Evolutionary conservation across 805 yeast genomes (phyloP).

Genomic region (Hanseniaspora taiwanica): DNA sequence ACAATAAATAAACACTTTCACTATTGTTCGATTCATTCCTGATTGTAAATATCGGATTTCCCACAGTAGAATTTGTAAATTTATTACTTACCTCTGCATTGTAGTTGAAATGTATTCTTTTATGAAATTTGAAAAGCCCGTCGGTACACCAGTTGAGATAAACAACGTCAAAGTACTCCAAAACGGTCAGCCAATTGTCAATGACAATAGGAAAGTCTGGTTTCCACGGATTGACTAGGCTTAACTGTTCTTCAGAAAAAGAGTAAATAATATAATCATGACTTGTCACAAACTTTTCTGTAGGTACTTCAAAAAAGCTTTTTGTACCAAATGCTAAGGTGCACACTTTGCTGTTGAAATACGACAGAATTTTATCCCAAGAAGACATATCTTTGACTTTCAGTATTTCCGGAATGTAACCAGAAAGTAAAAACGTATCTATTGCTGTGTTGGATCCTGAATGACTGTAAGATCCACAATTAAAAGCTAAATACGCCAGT

Average conservation of each 20-base stretch:
- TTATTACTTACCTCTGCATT: slow-evolving; percentile 10
- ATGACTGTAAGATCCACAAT: slow-evolving; percentile 46
- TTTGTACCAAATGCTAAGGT: slow-evolving; percentile 50
- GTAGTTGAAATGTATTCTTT: slow-evolving; percentile 21
- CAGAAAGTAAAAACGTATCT: slow-evolving; percentile 52
- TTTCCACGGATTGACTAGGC: slow-evolving; percentile 4
- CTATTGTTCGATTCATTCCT: slow-evolving; percentile 19
- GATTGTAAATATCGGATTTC: slow-evolving; percentile 34
- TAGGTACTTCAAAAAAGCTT: slow-evolving; percentile 20
- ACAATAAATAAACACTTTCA: slow-evolving; percentile 7
- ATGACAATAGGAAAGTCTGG: slow-evolving; percentile 11
- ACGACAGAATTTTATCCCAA: slow-evolving; percentile 13
- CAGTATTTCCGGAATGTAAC: slow-evolving; percentile 60
- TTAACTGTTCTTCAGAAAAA: slow-evolving; percentile 18
- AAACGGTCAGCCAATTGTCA: slow-evolving; percentile 21
- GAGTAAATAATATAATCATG: slow-evolving; percentile 51
- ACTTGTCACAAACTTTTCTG: slow-evolving; percentile 32
- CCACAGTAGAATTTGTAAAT: slow-evolving; percentile 10
- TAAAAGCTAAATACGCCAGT: slow-evolving; percentile 53
- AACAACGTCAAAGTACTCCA: slow-evolving; percentile 32
- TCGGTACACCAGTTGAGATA: slow-evolving; percentile 57
- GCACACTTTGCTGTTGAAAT: slow-evolving; percentile 16
- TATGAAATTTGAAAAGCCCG: slow-evolving; percentile 13
- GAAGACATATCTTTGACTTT: slow-evolving; percentile 23
- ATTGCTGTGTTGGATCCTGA: slow-evolving; percentile 65